Evolutionary conservation across 257 asterid species (phyloP), one percentile per base, ranked within the genome.

Genomic region (Gentiana dahurica): DNA sequence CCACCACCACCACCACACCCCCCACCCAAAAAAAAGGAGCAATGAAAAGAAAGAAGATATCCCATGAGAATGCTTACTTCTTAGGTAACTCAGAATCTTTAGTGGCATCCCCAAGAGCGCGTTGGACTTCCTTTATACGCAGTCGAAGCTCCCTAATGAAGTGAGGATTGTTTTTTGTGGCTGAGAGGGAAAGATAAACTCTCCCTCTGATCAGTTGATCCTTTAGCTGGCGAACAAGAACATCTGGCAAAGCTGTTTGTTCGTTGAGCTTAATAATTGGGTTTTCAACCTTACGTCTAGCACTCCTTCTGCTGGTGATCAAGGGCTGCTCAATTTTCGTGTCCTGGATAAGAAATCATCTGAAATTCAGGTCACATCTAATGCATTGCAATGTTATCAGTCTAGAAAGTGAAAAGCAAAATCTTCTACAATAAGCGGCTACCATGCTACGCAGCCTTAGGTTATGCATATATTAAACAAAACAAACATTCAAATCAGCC

Each of bases 21-120:
- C 24, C 35, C 50, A 47, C n/a, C 3, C 4, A 4, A 13, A 13
- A 4, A 46, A 50, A 2, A 3, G 1, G 8, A 60, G 8, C 34
- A 5, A 34, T 53, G 41, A 13, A 52, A 35, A 34, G 45, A 24
- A 11, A 13, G 32, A 33, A 8, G 32, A 49, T 11, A 52, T 54
- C 2, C 1, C 39, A 58, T 35, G 53, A 43, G 54, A 68, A 56
- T 32, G 72, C 85, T 75, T 59, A 81, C 97, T 73, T 84, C 72
- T 66, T 81, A 34, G 95, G 81, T 60, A 89, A 80, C 52, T 83
- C 95, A 38, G 94, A 81, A 75, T 89, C 97, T 76, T 83, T 86
- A 57, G 76, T 67, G 70, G 95, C 87, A 49, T 69, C 88, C 58
- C 95, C 97, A 71, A 90, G 89, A 44, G 72, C 83, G 57, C 83